Evolutionary conservation across 176 grass and related monocot species (phyloP).

Genomic region (Dendrocalamus sinicus): DNA sequence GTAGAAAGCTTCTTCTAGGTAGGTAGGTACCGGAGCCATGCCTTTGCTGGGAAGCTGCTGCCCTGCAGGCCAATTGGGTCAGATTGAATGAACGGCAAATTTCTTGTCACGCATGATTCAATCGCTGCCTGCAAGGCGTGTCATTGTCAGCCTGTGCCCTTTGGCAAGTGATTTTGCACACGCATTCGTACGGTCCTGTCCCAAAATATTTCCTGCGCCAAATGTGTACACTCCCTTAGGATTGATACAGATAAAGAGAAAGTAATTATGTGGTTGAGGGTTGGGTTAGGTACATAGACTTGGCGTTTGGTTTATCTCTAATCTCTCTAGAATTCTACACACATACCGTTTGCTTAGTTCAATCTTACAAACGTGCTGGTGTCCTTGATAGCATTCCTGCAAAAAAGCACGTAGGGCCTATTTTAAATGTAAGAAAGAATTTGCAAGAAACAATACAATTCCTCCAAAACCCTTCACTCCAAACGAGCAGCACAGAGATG

Average conservation of each 20-base stretch:
- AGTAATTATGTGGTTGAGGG: neutral
- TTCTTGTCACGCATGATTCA: neutral
- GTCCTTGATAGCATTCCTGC: neutral
- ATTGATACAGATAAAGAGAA: neutral
- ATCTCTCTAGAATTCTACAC: neutral
- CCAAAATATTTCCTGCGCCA: neutral
- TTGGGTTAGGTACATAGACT: neutral
- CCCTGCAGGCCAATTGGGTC: constrained; percentile 28
- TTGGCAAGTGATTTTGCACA: neutral
- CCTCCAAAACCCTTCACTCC: neutral
- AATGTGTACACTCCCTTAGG: neutral
- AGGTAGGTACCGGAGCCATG: neutral
- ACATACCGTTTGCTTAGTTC: neutral
- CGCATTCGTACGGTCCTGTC: constrained; percentile 13
- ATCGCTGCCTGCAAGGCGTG: neutral
- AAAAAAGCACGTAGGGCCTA: neutral
- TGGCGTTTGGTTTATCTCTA: neutral
- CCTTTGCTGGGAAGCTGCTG: constrained; percentile 24
- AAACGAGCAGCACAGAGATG: neutral
- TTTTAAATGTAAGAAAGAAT: neutral
- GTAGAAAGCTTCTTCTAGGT: constrained; percentile 25
- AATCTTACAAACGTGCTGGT: neutral
- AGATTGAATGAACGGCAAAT: neutral
- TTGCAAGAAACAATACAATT: too few species aligned
- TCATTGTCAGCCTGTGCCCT: constrained; percentile 7